Evolutionary conservation across 73 alveolate species (phyloP), one percentile per base, ranked within the genome.

Genomic region (Durusdinium trenchii): DNA sequence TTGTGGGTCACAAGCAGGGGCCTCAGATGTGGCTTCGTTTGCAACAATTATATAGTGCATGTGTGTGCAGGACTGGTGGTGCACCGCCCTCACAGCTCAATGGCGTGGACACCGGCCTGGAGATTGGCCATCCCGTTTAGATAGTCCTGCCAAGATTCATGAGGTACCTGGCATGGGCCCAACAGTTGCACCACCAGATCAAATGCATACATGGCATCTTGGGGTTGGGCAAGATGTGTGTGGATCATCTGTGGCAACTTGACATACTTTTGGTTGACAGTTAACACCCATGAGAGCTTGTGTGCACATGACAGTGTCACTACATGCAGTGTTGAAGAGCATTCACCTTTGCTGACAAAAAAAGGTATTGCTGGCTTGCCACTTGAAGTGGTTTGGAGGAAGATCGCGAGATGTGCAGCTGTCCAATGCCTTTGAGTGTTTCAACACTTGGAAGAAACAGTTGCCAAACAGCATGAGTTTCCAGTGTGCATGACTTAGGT

Each of bases 111-210:
- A 79, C 1, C 90, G 90, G 16, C 90, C 90, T 3, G 90, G 90
- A 3, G 90, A 79, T 7, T 79, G 90, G 90, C 90, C 90, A 2
- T 79, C n/a, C 42, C 28, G 30, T 6, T 1, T 47, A 30, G 46
- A 79, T 47, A 20, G 1, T 23, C 69, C 67, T 3, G 90, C 90
- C 12, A 2, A 45, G 61, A 79, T 82, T 5, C 93, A 82, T 16
- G n/a, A 14, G 3, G 75, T 82, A 9, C 52, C 73, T 50, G 93
- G 93, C 48, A 35, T 47, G 93, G 75, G 75, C 3, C 93, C 93
- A 35, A 82, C 93, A 35, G 93, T n/a, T 32, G 93, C 93, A 50
- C 93, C 93, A 3, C 93, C 93, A 50, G 93, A 82, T 28, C 69
- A 48, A 35, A 82, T 82, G 93, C 93, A 82, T 73, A 82, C 93